A percentile compares a stretch with the other conserved stretches of the same genome.
Conservation (phyloP, 108 stramenopile species). For the Conticribra guillardii region DNA sequence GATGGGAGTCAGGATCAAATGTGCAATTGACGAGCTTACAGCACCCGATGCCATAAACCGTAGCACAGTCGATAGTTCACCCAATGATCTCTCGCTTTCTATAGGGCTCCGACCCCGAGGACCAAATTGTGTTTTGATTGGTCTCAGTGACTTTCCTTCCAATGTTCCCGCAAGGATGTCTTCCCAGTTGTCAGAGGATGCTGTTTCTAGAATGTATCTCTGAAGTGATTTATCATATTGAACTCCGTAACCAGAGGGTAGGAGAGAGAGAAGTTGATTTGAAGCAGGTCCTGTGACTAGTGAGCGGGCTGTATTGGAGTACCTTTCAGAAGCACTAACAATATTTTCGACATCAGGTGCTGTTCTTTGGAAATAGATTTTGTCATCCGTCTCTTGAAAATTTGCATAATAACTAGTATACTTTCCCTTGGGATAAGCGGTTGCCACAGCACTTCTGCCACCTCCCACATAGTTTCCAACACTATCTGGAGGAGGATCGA, state of each 20-base stretch:
- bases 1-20: conserved; percentile 75
- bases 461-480: conserved; percentile 1
- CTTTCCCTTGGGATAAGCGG: conserved; percentile 40
- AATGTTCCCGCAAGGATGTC: conserved; percentile 19
- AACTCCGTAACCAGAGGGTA: conserved; percentile 79
- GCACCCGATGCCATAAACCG: conserved; percentile 78
- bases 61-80: conserved; percentile 56
- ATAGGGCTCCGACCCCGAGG: conserved; percentile 85
- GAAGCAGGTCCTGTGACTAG: conserved; percentile 48
- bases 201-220: conserved; percentile 55
- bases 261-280: conserved; percentile 65
- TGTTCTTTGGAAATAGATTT: not conserved
- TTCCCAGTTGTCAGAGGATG: conserved; percentile 31
- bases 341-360: conserved; percentile 6
- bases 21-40: conserved; percentile 74
- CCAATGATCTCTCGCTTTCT: conserved; percentile 76
- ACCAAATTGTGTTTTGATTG: conserved; percentile 82
- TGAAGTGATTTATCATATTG: conserved; percentile 58
- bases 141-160: conserved; percentile 42
- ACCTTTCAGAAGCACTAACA: conserved; percentile 23
- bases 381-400: not conserved
- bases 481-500: conserved; percentile 73
- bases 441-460: conserved; percentile 26
- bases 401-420: conserved; percentile 38
- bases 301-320: conserved; percentile 19